Base-by-base conservation (phyloP, 2,329 filamentous ascomycete species). In the Fusarium sp. region DNA sequence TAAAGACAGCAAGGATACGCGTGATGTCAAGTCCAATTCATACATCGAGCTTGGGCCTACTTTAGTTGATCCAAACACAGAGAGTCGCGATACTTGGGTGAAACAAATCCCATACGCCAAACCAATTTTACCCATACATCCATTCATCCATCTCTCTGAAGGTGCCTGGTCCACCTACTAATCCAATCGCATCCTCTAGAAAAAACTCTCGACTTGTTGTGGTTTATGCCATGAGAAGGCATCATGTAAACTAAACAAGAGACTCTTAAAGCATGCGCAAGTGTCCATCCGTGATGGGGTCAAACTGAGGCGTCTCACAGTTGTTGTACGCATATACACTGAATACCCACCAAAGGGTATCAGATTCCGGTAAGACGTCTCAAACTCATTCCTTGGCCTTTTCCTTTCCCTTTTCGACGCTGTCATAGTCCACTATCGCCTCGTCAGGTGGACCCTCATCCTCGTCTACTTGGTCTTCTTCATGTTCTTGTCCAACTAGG, bases 101-200 rank as follows among this genome's bases (percentile, higher is more conserved):
- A 67, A 67, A 74, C 48, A 64, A 65, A 41, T 54, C 66, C 63
- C 43, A 64, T 71, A 77, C 75, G 73, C 76, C 75, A 76, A 72
- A 67, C 54, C 35, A 45, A 45, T 58, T 29, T 63, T 62, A 63
- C 35, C 29, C 48, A 56, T 68, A 68, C 24, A 52, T 14, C 27
- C 24, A 14, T 22, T 22, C 24, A 48, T 54, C 43, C 64, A 9
- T 58, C 22, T 37, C 11, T 56, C 11, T 20, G 16, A 63, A 77
- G 71, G 75, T 78, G 71, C 63, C 77, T 76, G 72, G 75, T 71
- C 68, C 75, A 77, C 73, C 71, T 67, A n/a, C 59, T 66, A 50
- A 62, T 41, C 64, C 60, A 67, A 64, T 62, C 57, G 45, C 41
- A 37, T 35, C 41, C 22, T 18, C 60, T 61, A 20, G 31, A 18